Conservation (phyloP, 2,329 filamentous ascomycete genomes). For the Anisogramma anomala region DNA sequence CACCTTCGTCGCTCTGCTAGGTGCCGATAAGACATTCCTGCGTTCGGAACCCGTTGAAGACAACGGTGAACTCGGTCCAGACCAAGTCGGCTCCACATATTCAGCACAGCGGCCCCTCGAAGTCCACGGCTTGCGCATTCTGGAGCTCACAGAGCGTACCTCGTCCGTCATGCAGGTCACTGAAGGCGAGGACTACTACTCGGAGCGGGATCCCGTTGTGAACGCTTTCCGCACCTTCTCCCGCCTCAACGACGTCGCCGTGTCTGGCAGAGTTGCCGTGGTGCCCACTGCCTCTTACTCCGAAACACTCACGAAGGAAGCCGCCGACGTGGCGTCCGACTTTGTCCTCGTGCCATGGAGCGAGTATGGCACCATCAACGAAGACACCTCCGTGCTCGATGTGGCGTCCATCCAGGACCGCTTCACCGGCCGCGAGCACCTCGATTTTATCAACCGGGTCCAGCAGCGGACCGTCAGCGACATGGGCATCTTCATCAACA, state of each 20-base stretch:
- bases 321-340: conserved; percentile 57
- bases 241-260: conserved; percentile 69
- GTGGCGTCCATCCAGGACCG: conserved; percentile 41
- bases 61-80: conserved; percentile 18
- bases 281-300: conserved; percentile 69
- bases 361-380: conserved; percentile 63
- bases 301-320: conserved; percentile 61
- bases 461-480: conserved; percentile 54
- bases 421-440: conserved; percentile 53
- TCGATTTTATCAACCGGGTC: conserved; percentile 59
- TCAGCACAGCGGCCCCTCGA: conserved; percentile 43
- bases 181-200: conserved; percentile 61
- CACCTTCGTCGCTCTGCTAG: conserved; percentile 69
- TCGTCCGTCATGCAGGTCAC: conserved; percentile 93
- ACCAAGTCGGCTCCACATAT: conserved; percentile 15
- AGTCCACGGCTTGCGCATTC: conserved; percentile 73
- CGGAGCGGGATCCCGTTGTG: conserved; percentile 65
- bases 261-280: conserved; percentile 70
- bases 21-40: conserved; percentile 23
- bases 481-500: conserved; percentile 70
- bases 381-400: conserved; percentile 38
- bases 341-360: conserved; percentile 84
- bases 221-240: conserved; percentile 87
- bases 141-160: conserved; percentile 82
- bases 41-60: conserved; percentile 13